Conservation (phyloP, 1,139 yeast genomes). For the Zygoascus sp. region DNA sequence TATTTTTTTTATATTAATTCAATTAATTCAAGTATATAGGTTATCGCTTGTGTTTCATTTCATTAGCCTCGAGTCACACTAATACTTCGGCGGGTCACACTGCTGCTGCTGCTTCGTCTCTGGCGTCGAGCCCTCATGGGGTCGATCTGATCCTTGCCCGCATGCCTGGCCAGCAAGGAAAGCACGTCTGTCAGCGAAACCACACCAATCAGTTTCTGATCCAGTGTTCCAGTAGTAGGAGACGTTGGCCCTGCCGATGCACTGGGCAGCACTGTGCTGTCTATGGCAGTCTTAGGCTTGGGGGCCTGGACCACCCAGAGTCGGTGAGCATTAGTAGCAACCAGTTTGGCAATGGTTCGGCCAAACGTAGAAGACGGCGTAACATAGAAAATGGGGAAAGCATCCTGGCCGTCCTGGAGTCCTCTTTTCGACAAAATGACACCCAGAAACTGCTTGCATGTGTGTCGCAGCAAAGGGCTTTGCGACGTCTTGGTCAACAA, state of each 20-base stretch:
- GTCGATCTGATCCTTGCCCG: conserved; percentile 64
- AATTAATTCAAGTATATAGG: neutral
- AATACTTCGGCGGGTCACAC: conserved; percentile 21
- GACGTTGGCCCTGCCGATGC: conserved; percentile 20
- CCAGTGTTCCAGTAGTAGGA: conserved; percentile 25
- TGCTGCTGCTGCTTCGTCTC: conserved; percentile 49
- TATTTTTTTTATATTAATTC: neutral
- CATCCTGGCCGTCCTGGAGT: conserved; percentile 89
- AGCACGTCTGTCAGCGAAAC: conserved; percentile 85
- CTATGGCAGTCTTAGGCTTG: conserved; percentile 20
- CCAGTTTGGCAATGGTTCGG: conserved; percentile 87
- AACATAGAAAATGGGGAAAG: conserved; percentile 94
- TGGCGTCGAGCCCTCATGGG: conserved; percentile 84
- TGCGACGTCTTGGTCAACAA: conserved; percentile 79
- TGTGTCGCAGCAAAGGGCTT: conserved; percentile 70
- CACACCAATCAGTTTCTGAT: conserved; percentile 68
- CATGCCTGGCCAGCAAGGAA: conserved; percentile 69
- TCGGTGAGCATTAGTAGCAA: conserved; percentile 91
- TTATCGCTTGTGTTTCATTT: neutral
- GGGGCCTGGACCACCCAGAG: conserved; percentile 81
- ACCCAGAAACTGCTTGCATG: conserved; percentile 83
- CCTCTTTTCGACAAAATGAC: conserved; percentile 86
- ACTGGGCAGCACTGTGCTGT: conserved; percentile 15
- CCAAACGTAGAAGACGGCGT: conserved; percentile 74
- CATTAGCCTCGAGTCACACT: conserved; percentile 6